Conservation (phyloP, 495 filamentous ascomycete species). For the Patellaria atrata region DNA sequence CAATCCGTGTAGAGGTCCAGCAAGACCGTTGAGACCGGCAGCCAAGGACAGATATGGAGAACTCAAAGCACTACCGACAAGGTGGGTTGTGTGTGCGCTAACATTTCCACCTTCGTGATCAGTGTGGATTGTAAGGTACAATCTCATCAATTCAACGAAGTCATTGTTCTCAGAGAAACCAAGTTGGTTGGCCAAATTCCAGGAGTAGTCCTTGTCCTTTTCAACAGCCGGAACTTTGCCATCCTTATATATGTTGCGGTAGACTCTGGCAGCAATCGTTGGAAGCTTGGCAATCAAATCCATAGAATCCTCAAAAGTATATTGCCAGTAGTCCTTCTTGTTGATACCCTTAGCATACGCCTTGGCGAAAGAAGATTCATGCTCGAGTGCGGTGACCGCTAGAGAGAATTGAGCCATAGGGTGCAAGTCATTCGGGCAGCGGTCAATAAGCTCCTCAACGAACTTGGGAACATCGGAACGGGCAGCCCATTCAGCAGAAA, state of each 20-base stretch:
- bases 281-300: conserved; percentile 99
- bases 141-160: conserved; percentile 93
- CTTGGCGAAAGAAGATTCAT: conserved; percentile 92
- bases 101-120: conserved; percentile 98
- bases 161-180: conserved; percentile 90
- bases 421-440: conserved; percentile 95
- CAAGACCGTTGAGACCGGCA: conserved; percentile 92
- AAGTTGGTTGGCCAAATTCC: conserved; percentile 98
- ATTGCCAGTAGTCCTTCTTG: conserved; percentile 98
- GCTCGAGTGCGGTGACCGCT: conserved; percentile 93
- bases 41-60: conserved; percentile 92
- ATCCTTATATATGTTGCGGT: conserved; percentile 99
- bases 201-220: conserved; percentile 96
- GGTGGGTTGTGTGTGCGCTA: conserved; percentile 92
- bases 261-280: conserved; percentile 93
- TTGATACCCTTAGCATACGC: conserved; percentile 96
- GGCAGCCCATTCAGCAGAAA: conserved; percentile 97
- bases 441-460: conserved; percentile 97
- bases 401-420: conserved; percentile 99
- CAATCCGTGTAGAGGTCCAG: conserved; percentile 94
- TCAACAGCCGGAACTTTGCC: conserved; percentile 91
- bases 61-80: conserved; percentile 92
- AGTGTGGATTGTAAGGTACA: conserved; percentile 98
- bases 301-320: conserved; percentile 99
- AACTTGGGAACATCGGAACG: conserved; percentile 92